Evolutionary conservation across 2,329 filamentous ascomycete species (phyloP).

Genomic region (Aspergillus hortae): DNA sequence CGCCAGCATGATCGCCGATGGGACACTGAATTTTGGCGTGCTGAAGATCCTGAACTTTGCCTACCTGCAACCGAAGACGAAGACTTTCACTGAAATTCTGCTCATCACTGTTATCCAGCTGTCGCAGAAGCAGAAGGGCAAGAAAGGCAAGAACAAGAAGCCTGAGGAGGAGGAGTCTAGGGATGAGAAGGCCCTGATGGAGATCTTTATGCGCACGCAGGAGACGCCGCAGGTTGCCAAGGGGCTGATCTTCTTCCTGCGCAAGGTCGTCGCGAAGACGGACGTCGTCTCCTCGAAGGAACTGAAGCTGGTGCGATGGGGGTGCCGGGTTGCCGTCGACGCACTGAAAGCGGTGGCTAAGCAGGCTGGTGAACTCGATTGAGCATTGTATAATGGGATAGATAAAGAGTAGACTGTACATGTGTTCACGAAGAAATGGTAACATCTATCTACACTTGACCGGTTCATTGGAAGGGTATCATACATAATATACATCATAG

Average conservation of each 20-base stretch:
- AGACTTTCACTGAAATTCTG: constrained; percentile 74
- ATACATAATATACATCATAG: constrained; percentile 1
- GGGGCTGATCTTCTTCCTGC: constrained; percentile 75
- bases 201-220: constrained; percentile 63
- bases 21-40: constrained; percentile 55
- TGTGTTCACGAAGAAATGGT: background rate
- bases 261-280: constrained; percentile 68
- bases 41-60: constrained; percentile 69
- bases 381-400: constrained; percentile 24
- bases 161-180: constrained; percentile 27
- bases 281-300: constrained; percentile 53
- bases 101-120: constrained; percentile 72
- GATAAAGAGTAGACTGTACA: constrained; percentile 6
- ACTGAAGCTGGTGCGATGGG: constrained; percentile 48
- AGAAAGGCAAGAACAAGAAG: constrained; percentile 17
- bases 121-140: constrained; percentile 50
- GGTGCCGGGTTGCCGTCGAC: constrained; percentile 40
- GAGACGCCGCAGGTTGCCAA: constrained; percentile 66
- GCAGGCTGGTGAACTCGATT: constrained; percentile 4
- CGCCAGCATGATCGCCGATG: constrained; percentile 59
- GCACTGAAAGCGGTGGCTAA: constrained; percentile 36
- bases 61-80: constrained; percentile 71
- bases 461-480: background rate
- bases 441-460: background rate
- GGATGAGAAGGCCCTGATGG: constrained; percentile 58